phyloP scores from a whole-genome alignment of 2,329 filamentous ascomycete species.

The Leptographium radiaticola region DNA sequence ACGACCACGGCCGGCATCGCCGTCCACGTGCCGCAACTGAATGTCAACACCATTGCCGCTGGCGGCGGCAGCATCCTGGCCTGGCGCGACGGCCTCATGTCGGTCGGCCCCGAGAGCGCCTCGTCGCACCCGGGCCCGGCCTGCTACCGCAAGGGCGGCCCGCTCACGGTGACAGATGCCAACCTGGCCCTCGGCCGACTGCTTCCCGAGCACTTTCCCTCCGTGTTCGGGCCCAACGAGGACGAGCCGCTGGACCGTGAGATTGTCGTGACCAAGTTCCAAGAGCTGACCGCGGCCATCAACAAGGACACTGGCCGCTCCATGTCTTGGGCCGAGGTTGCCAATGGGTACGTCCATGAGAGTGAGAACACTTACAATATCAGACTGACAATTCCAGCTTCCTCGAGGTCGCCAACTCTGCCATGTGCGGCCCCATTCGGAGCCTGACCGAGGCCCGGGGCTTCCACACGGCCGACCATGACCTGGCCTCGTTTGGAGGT shows the following conservation, averaged over 20 bases:
- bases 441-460: conserved; percentile 59
- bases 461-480: conserved; percentile 55
- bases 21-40: not conserved
- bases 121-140: conserved; percentile 55
- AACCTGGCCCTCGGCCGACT: conserved; percentile 48
- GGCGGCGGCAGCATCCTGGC: conserved; percentile 59
- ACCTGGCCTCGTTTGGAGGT: conserved; percentile 59
- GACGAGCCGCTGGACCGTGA: conserved; percentile 39
- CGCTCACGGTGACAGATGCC: conserved; percentile 54
- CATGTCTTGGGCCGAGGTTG: conserved; percentile 27
- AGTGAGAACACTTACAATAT: not conserved
- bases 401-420: conserved; percentile 56
- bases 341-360: conserved; percentile 24
- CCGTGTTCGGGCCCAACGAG: conserved; percentile 55
- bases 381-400: conserved; percentile 22
- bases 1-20: conserved; percentile 40
- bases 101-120: conserved; percentile 54
- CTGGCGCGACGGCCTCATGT: conserved; percentile 54
- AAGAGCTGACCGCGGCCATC: conserved; percentile 58
- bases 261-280: conserved; percentile 78
- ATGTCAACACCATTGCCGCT: conserved; percentile 44
- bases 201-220: conserved; percentile 47
- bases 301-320: conserved; percentile 35
- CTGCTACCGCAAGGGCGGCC: conserved; percentile 53
- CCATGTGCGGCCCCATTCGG: conserved; percentile 58